These are phyloP conservation scores for Tylopilus plumbeoviolaceoides DNA, from an alignment of 768 basidiomycete genomes.

Conservation along the genomic window DNA sequence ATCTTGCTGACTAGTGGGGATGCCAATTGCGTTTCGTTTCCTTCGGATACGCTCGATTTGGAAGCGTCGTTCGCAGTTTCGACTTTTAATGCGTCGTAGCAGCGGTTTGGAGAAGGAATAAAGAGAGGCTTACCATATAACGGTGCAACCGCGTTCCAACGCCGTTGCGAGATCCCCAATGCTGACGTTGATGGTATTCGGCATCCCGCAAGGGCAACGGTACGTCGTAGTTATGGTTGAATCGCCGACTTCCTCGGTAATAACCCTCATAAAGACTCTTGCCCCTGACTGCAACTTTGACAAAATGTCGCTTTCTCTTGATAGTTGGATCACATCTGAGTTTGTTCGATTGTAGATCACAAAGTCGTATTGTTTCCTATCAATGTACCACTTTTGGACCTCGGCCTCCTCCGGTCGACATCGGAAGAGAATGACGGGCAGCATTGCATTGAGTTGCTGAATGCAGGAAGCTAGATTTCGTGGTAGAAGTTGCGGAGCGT, in stretches of 20 bases:
- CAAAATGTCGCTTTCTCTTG: background rate
- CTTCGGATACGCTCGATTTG: background rate
- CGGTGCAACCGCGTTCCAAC: background rate
- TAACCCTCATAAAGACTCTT: slow-evolving; percentile 1
- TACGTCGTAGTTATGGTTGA: background rate
- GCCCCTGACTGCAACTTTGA: background rate
- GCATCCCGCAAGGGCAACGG: background rate
- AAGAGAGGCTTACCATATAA: slow-evolving; percentile 1
- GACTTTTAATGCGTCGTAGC: background rate
- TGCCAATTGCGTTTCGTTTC: background rate
- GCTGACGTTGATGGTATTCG: background rate
- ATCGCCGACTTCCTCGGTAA: background rate
- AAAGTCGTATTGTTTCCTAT: slow-evolving; percentile 2
- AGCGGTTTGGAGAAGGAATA: background rate
- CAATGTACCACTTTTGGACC: slow-evolving; percentile 1
- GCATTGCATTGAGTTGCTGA: slow-evolving; percentile 2
- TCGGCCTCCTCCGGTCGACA: background rate
- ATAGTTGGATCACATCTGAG: background rate
- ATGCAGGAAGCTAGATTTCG: background rate
- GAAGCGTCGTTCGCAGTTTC: background rate
- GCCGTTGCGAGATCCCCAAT: background rate
- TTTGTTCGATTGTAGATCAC: background rate
- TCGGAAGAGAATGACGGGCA: background rate
- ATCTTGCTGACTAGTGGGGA: no score
- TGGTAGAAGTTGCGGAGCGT: no score